Evolutionary conservation across 2,329 filamentous ascomycete genomes (phyloP).

Genomic region (Nemania abortiva): DNA sequence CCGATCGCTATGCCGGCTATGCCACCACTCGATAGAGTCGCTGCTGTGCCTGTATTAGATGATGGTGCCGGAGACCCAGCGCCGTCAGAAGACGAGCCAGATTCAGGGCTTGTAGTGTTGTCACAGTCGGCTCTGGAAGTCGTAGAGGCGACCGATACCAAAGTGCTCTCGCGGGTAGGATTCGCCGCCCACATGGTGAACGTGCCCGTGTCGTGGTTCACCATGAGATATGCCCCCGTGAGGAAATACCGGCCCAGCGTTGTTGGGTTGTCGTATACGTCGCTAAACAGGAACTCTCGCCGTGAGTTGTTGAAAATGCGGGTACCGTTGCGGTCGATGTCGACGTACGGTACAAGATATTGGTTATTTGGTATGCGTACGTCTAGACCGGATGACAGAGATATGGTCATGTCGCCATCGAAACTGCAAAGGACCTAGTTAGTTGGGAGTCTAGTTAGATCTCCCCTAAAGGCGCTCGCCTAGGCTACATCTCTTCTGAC

Average conservation of each 20-base stretch:
- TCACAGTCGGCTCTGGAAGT: background rate
- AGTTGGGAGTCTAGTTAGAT: background rate
- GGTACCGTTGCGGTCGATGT: background rate
- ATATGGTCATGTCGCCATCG: conserved; percentile 10
- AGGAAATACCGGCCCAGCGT: conserved; percentile 11
- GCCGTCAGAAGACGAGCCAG: background rate
- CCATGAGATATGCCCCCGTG: conserved; percentile 13
- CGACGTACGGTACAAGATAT: conserved; percentile 7
- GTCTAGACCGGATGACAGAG: conserved; percentile 7
- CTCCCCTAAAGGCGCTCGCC: background rate
- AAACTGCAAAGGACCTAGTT: background rate
- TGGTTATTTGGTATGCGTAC: conserved; percentile 21
- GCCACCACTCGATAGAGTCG: background rate
- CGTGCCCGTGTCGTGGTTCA: conserved; percentile 7
- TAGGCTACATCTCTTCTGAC: background rate
- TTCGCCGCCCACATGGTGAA: conserved; percentile 10
- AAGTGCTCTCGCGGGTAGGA: conserved; percentile 2
- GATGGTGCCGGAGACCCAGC: background rate
- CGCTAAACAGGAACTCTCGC: conserved; percentile 2
- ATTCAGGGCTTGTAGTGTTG: background rate
- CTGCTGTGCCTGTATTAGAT: background rate
- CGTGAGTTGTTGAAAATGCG: conserved; percentile 13
- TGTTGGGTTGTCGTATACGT: background rate
- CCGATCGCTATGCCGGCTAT: background rate
- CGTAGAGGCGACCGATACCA: conserved; percentile 4